Conservation (phyloP, 495 filamentous ascomycete species). For the Hyphodiscus hymeniophilus region DNA sequence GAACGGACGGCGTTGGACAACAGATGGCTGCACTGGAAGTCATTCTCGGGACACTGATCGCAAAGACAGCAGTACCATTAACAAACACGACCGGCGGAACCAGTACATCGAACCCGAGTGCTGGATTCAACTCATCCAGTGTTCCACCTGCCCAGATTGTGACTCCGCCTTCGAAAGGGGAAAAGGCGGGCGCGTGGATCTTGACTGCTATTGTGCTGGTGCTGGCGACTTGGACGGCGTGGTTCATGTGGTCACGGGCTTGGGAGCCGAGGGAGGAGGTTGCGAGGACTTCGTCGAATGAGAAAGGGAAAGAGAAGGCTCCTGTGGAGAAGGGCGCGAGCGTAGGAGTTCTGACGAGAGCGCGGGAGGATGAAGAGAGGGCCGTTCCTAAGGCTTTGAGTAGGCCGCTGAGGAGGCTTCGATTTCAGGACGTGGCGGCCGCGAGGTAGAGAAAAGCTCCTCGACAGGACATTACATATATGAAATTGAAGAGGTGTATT, state of each 20-base stretch:
- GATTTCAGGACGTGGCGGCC: too few species aligned
- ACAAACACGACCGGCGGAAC: slow-evolving; percentile 62
- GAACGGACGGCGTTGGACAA: slow-evolving; percentile 50
- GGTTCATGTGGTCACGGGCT: slow-evolving; percentile 8
- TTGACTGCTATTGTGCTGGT: slow-evolving; percentile 36
- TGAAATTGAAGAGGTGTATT: too few species aligned
- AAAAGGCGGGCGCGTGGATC: slow-evolving; percentile 53
- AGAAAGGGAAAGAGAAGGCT: too few species aligned
- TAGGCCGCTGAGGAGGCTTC: too few species aligned
- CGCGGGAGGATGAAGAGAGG: too few species aligned
- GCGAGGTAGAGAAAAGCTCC: too few species aligned
- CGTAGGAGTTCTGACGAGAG: too few species aligned
- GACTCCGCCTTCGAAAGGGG: slow-evolving; percentile 35
- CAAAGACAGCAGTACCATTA: slow-evolving; percentile 38
- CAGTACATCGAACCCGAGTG: slow-evolving; percentile 60
- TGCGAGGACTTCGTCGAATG: neutral
- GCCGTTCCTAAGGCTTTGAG: too few species aligned
- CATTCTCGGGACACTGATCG: slow-evolving; percentile 46
- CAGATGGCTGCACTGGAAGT: slow-evolving; percentile 64
- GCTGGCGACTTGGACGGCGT: neutral
- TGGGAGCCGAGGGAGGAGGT: slow-evolving; percentile 1
- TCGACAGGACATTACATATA: too few species aligned
- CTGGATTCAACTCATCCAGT: slow-evolving; percentile 36
- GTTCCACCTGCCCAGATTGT: slow-evolving; percentile 12
- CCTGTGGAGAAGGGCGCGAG: too few species aligned